Evolutionary conservation across 768 basidiomycete genomes (phyloP), one percentile per base, ranked within the genome.

Genomic region (Pleurotus salmoneostramineus): DNA sequence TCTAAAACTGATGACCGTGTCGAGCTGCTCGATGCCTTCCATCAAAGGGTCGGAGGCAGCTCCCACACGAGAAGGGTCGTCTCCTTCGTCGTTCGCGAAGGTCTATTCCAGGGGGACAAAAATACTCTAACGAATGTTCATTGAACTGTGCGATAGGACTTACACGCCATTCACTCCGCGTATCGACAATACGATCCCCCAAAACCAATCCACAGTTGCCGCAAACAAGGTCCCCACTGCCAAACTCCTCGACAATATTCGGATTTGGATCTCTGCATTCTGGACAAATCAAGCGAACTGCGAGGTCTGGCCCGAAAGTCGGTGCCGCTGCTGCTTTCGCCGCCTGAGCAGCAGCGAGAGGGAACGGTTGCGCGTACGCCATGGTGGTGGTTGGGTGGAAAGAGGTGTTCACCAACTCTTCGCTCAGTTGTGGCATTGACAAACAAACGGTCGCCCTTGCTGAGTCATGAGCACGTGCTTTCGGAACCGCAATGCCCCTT

Each of bases 21-120:
- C 90, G 48, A 98, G 83, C 70, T 96, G 91, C 67, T 97, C 95
- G 65, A 93, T 88, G 40, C 94, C 95, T 71, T 98, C 94, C 76
- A 98, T 80, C 44, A 95, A 76, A 33, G 95, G 93, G 72, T 98
- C 94, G 15, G 89, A 85, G 45, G 95, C 94, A 56, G 93, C 95
- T 76, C 97, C 97, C 64, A 99, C 97, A 89, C 97, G 97, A 63
- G 97, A 98, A 61, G 97, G 97, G 71, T 99, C 97, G 71, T 98
- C 96, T 61, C 96, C 95, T 78, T 99, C 97, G 66, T 98, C 96
- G 69, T 98, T 97, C 63, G 97, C 97, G 73, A 99, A 99, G 60
- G 97, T 98, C 91, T 98, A 66, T 12, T 59, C 60, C 63, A 52
- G 42, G 50, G 52, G 58, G 58, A 45, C 47, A 56, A 56, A 61